Conservation (phyloP, 495 filamentous ascomycete species). For the Penicillium subrubescens region DNA sequence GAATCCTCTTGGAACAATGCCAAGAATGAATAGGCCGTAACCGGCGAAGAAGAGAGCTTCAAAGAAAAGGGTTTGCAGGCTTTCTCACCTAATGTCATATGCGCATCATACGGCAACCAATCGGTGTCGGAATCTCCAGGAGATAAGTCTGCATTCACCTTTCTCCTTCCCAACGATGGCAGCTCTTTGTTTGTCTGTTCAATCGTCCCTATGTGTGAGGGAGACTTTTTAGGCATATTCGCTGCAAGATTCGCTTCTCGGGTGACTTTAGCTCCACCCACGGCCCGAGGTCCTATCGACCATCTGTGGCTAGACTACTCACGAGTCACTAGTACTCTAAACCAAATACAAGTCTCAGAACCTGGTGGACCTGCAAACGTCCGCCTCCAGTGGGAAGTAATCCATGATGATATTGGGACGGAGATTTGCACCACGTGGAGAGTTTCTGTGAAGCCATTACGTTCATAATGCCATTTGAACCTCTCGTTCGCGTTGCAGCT, state of each 20-base stretch:
- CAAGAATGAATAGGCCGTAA: conserved; percentile 11
- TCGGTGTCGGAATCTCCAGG: conserved; percentile 2
- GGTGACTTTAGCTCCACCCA: too few species aligned
- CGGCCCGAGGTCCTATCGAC: too few species aligned
- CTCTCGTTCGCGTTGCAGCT: conserved; percentile 2
- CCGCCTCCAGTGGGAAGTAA: conserved; percentile 9
- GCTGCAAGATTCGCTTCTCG: too few species aligned
- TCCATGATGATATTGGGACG: conserved; percentile 2
- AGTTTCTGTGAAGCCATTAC: conserved; percentile 9
- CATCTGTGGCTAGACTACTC: too few species aligned
- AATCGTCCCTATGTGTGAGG: too few species aligned
- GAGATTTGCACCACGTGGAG: conserved; percentile 5
- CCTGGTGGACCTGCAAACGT: too few species aligned
- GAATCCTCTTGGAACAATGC: conserved; percentile 19
- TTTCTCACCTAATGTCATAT: conserved; percentile 6
- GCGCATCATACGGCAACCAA: conserved; percentile 1
- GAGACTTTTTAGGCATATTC: too few species aligned
- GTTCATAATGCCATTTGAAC: conserved; percentile 6
- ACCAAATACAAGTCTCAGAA: too few species aligned
- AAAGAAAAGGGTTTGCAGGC: background rate
- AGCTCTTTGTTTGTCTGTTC: too few species aligned
- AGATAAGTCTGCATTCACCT: conserved; percentile 23
- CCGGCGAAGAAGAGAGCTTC: conserved; percentile 12
- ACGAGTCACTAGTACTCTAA: too few species aligned
- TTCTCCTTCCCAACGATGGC: too few species aligned